A percentile compares a stretch with the other conserved stretches of the same genome.
Conservation (phyloP, 2,329 filamentous ascomycete genomes). For the Blastomyces gilchristii region DNA sequence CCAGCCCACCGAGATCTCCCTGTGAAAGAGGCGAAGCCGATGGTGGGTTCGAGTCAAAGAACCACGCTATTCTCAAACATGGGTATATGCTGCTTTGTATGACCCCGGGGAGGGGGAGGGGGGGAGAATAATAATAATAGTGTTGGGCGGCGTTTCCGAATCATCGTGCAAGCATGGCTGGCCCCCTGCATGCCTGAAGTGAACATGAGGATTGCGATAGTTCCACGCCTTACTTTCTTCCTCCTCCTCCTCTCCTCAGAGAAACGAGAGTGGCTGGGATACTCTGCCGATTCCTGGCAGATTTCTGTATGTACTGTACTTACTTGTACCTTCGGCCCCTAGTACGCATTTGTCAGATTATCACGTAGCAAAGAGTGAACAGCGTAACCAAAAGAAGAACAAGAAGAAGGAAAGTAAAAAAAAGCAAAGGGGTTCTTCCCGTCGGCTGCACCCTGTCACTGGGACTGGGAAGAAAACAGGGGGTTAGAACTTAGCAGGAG, state of each 20-base stretch:
- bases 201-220: not conserved
- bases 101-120: not conserved
- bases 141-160: not conserved
- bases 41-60: not conserved
- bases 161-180: not conserved
- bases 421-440: not conserved
- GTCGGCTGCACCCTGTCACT: not conserved
- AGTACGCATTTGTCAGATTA: not conserved
- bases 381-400: not conserved
- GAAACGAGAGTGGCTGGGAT: not conserved
- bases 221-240: not conserved
- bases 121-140: not conserved
- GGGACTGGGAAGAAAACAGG: not conserved
- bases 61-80: conserved; percentile 5
- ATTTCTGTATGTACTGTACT: not conserved
- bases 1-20: not conserved
- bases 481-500: not conserved
- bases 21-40: not conserved
- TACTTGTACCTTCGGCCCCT: not conserved
- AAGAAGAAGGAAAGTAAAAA: not conserved
- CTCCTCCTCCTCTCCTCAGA: not conserved
- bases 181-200: not conserved
- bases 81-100: not conserved
- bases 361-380: not conserved
- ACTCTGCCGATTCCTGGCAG: not conserved